These are phyloP conservation scores for Iberis pinnata DNA, from an alignment of 345 rosid species.

Conservation along the genomic window DNA sequence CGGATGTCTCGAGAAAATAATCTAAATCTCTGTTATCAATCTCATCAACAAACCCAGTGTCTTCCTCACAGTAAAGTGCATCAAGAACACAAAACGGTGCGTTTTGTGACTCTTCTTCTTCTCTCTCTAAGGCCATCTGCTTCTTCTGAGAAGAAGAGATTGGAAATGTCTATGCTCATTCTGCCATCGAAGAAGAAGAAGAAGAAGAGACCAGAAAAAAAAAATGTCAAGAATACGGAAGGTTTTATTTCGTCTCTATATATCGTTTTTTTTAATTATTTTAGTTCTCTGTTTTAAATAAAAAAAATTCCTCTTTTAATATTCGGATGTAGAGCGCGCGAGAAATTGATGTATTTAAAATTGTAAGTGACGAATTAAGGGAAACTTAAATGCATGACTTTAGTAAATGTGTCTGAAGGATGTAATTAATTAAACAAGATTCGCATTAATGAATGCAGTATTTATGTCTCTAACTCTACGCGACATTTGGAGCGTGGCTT, in stretches of 20 bases:
- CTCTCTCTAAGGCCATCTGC: constrained; percentile 50
- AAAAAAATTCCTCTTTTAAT: neutral
- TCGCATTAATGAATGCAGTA: neutral
- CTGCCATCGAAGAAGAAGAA: constrained; percentile 32
- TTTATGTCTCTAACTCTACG: neutral
- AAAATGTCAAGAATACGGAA: constrained; percentile 30
- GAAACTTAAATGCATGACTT: no score
- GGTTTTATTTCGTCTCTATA: constrained; percentile 45
- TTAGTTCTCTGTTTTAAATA: no score
- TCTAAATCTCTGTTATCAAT: constrained; percentile 13
- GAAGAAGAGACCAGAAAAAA: constrained; percentile 28
- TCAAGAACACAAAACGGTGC: constrained; percentile 40
- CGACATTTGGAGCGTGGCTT: neutral
- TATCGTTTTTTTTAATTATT: constrained; percentile 16
- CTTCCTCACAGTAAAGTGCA: constrained; percentile 66
- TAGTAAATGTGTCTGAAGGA: neutral
- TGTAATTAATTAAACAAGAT: neutral
- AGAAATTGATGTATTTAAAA: neutral
- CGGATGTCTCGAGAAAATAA: constrained; percentile 24
- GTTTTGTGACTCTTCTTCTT: constrained; percentile 30
- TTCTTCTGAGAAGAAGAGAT: constrained; percentile 50
- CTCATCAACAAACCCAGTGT: constrained; percentile 28
- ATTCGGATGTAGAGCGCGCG: constrained; percentile 10
- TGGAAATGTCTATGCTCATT: constrained; percentile 44
- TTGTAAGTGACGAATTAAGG: no score